phyloP scores from a whole-genome alignment of 768 basidiomycete species.

The Suillus bovinus region DNA sequence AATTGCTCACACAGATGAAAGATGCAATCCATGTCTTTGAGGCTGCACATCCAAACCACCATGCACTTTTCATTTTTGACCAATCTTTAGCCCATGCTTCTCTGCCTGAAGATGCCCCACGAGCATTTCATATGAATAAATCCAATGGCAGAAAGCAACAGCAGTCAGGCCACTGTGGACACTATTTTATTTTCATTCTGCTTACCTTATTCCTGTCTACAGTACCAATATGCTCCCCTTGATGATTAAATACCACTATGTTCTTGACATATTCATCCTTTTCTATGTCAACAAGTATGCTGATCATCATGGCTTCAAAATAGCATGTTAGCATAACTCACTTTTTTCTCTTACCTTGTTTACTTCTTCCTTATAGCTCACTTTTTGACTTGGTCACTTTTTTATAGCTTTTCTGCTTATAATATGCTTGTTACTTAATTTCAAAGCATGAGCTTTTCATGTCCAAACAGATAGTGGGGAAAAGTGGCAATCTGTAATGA shows the following conservation, averaged over 20 bases:
- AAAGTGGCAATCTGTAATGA: too few relatives aligned
- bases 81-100: constrained; percentile 15
- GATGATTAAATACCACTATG: too few relatives aligned
- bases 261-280: too few relatives aligned
- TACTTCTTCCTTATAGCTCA: not conserved
- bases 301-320: constrained; percentile 34
- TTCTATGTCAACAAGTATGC: constrained; percentile 15
- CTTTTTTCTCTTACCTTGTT: not conserved
- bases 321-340: constrained; percentile 14
- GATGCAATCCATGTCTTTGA: constrained; percentile 31
- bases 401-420: not conserved
- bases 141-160: constrained; percentile 23
- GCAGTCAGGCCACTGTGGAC: constrained; percentile 12
- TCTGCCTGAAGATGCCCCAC: constrained; percentile 21
- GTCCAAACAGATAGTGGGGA: not conserved
- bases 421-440: not conserved
- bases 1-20: constrained; percentile 12
- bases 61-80: constrained; percentile 17
- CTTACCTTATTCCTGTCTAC: too few relatives aligned
- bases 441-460: not conserved
- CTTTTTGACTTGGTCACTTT: not conserved
- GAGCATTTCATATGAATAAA: constrained; percentile 28
- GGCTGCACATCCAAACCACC: constrained; percentile 29
- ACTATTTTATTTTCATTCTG: too few relatives aligned
- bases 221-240: too few relatives aligned